Conservation (phyloP, 108 stramenopile species). For the Cyclostephanos tholiformis region DNA sequence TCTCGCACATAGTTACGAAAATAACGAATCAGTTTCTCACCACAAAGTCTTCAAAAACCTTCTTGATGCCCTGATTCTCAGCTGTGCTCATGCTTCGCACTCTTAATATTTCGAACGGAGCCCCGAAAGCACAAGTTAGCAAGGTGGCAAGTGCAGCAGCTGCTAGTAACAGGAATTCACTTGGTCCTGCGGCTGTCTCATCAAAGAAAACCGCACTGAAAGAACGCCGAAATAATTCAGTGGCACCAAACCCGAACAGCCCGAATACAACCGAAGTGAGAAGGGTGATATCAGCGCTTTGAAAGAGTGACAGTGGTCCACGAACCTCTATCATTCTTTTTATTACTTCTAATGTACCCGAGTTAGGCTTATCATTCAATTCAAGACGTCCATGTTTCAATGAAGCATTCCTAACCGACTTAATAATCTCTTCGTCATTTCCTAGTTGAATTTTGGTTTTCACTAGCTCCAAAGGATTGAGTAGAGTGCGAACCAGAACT, state of each 20-base stretch:
- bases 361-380: constrained; percentile 25
- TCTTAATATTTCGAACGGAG: constrained; percentile 75
- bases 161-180: constrained; percentile 65
- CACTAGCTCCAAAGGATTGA: constrained; percentile 86
- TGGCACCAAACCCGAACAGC: constrained; percentile 89
- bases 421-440: constrained; percentile 76
- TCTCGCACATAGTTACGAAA: background rate
- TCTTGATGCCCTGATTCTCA: constrained; percentile 55
- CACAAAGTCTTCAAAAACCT: constrained; percentile 69
- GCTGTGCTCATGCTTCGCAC: constrained; percentile 78
- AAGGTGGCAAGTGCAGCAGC: constrained; percentile 79
- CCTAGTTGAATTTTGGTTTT: constrained; percentile 88
- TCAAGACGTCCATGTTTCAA: constrained; percentile 10
- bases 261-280: constrained; percentile 85
- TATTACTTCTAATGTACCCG: constrained; percentile 68
- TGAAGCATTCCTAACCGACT: constrained; percentile 32
- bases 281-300: constrained; percentile 91
- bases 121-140: constrained; percentile 62
- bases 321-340: constrained; percentile 60
- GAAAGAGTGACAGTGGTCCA: constrained; percentile 74
- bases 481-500: constrained; percentile 76
- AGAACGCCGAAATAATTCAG: constrained; percentile 85
- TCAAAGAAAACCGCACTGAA: constrained; percentile 71
- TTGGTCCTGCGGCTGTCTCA: constrained; percentile 41
- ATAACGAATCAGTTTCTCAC: constrained; percentile 13